phyloP scores from a whole-genome alignment of 371 early-diverging fungal species.

The Actinomortierella ambigua region DNA sequence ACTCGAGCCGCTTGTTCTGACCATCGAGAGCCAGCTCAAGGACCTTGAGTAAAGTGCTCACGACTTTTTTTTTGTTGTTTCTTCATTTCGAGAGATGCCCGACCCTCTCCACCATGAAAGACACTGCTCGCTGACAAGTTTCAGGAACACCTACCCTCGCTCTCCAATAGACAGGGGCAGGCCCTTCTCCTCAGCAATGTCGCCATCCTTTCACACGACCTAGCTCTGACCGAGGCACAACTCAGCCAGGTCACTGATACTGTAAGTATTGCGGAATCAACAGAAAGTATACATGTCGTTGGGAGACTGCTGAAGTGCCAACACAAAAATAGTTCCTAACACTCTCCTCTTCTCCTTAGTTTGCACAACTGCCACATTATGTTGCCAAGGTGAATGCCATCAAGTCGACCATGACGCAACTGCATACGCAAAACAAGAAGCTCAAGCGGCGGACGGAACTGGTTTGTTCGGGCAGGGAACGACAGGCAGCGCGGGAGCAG shows the following conservation, averaged over 20 bases:
- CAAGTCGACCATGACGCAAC: slow-evolving; percentile 30
- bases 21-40: slow-evolving; percentile 30
- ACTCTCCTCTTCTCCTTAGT: too few species aligned
- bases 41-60: slow-evolving; percentile 27
- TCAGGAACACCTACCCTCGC: too few species aligned
- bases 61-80: too few species aligned
- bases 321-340: too few species aligned
- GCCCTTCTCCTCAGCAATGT: slow-evolving; percentile 23
- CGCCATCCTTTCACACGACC: slow-evolving; percentile 22
- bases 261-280: too few species aligned
- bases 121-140: too few species aligned
- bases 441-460: slow-evolving; percentile 33
- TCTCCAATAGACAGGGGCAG: slow-evolving; percentile 26
- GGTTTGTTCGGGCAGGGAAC: slow-evolving; percentile 27
- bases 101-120: too few species aligned
- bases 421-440: slow-evolving; percentile 20
- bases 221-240: slow-evolving; percentile 22
- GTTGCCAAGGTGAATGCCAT: slow-evolving; percentile 37
- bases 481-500: slow-evolving; percentile 27
- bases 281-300: too few species aligned
- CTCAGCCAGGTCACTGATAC: slow-evolving; percentile 37
- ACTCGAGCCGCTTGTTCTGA: slow-evolving; percentile 32
- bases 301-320: too few species aligned
- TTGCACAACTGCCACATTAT: slow-evolving; percentile 41
- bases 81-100: too few species aligned